These are phyloP conservation scores for Protomyces macrosporus DNA, from an alignment of 1,139 yeast genomes.

Conservation along the genomic window DNA sequence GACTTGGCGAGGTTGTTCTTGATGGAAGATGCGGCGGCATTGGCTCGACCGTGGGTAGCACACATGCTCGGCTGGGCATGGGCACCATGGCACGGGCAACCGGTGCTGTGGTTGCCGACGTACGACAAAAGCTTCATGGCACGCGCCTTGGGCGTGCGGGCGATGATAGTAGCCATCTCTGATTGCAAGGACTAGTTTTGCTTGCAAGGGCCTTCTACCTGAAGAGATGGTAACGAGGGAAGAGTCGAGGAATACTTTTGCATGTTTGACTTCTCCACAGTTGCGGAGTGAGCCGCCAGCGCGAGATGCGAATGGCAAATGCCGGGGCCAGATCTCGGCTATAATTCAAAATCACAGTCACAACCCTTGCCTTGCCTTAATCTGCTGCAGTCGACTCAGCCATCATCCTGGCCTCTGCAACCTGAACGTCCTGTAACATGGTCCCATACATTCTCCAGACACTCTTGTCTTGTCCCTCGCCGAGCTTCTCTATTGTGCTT, in stretches of 20 bases:
- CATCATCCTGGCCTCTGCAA: conserved; percentile 24
- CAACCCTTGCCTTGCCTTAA: no score
- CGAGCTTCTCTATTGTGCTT: conserved; percentile 36
- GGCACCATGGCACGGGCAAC: conserved; percentile 21
- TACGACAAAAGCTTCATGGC: conserved; percentile 22
- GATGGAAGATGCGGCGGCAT: conserved; percentile 4
- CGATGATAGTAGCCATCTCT: conserved; percentile 20
- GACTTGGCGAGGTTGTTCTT: conserved; percentile 1
- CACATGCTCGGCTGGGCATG: conserved; percentile 19
- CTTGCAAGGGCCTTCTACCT: no score
- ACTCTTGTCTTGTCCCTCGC: conserved; percentile 29
- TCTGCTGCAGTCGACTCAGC: not conserved
- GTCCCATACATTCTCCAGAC: conserved; percentile 31
- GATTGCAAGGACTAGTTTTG: not conserved
- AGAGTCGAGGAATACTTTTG: no score
- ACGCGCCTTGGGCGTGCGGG: conserved; percentile 15
- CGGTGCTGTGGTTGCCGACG: conserved; percentile 16
- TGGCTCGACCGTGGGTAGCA: conserved; percentile 23
- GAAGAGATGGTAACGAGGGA: no score
- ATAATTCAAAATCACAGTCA: no score
- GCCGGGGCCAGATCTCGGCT: no score
- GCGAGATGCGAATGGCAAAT: no score
- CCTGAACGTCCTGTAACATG: conserved; percentile 13
- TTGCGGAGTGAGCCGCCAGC: no score
- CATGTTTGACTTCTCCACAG: no score